Evolutionary conservation across 2,329 filamentous ascomycete species (phyloP).

Genomic region (Aspergillus caelatus): DNA sequence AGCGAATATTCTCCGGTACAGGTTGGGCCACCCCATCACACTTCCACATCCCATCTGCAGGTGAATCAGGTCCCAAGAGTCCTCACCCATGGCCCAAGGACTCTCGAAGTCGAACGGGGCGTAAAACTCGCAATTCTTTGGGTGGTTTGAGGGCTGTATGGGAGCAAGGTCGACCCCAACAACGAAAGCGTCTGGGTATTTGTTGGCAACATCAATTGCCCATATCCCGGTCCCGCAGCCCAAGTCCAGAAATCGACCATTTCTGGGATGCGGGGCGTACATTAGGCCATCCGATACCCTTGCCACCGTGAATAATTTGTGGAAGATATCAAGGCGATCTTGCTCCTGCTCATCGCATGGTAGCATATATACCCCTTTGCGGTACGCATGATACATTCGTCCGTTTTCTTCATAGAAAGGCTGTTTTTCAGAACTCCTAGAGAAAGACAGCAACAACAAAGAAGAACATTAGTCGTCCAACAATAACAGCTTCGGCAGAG

Average conservation of each 20-base stretch:
- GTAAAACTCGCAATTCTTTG: conserved; percentile 67
- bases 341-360: conserved; percentile 78
- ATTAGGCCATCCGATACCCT: conserved; percentile 53
- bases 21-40: conserved; percentile 71
- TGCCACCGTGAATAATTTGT: conserved; percentile 72
- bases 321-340: conserved; percentile 79
- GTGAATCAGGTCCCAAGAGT: conserved; percentile 81
- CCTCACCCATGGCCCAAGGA: conserved; percentile 68
- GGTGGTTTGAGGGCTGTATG: conserved; percentile 70
- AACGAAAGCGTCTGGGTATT: conserved; percentile 62
- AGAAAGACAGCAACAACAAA: conserved; percentile 6
- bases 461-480: conserved; percentile 21
- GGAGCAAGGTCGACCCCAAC: conserved; percentile 63
- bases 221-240: conserved; percentile 91
- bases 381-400: conserved; percentile 69
- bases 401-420: conserved; percentile 65
- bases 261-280: conserved; percentile 42
- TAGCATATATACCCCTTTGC: conserved; percentile 70
- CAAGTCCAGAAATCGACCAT: conserved; percentile 62
- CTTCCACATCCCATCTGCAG: conserved; percentile 78
- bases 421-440: conserved; percentile 41
- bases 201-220: conserved; percentile 82
- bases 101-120: conserved; percentile 76
- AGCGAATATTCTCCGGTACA: conserved; percentile 72
- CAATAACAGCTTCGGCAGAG: not conserved